Evolutionary conservation across 2,329 filamentous ascomycete genomes (phyloP).

Genomic region (Aspergillus puulaauensis): DNA sequence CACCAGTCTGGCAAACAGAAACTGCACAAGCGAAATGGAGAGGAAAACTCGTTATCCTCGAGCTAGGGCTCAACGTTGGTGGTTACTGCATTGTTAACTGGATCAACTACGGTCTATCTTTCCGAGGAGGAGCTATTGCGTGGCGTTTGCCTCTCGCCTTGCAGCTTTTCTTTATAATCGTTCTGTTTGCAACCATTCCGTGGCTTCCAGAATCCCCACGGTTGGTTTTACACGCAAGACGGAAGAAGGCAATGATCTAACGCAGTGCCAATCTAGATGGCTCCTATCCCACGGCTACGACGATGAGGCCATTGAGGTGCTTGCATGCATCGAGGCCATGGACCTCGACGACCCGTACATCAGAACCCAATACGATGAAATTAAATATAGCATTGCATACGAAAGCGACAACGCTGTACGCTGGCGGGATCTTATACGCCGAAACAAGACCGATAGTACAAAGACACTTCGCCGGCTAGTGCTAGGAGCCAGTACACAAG

Average conservation of each 20-base stretch:
- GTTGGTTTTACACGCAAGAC: not conserved
- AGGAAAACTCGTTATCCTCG: constrained; percentile 48
- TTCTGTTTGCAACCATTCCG: constrained; percentile 46
- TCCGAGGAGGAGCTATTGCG: constrained; percentile 40
- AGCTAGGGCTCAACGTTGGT: constrained; percentile 52
- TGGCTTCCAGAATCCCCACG: constrained; percentile 27
- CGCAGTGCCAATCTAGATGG: constrained; percentile 35
- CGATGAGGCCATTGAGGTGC: constrained; percentile 49
- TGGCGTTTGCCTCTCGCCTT: constrained; percentile 51
- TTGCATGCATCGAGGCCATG: constrained; percentile 50
- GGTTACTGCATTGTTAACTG: constrained; percentile 54
- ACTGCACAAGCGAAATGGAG: constrained; percentile 47
- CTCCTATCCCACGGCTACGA: constrained; percentile 42
- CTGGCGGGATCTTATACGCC: constrained; percentile 50
- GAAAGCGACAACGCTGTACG: constrained; percentile 51
- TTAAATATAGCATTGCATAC: constrained; percentile 50
- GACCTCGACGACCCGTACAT: constrained; percentile 47
- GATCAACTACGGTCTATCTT: constrained; percentile 54
- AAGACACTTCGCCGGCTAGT: constrained; percentile 52
- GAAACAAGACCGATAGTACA: constrained; percentile 41
- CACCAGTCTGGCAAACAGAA: constrained; percentile 53
- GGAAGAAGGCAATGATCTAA: not conserved
- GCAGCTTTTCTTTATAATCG: constrained; percentile 51
- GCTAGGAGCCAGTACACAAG: constrained; percentile 55
- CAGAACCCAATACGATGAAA: constrained; percentile 45